Conservation (phyloP, 352 stramenopile genomes). For the Globisporangium apiculatum region DNA sequence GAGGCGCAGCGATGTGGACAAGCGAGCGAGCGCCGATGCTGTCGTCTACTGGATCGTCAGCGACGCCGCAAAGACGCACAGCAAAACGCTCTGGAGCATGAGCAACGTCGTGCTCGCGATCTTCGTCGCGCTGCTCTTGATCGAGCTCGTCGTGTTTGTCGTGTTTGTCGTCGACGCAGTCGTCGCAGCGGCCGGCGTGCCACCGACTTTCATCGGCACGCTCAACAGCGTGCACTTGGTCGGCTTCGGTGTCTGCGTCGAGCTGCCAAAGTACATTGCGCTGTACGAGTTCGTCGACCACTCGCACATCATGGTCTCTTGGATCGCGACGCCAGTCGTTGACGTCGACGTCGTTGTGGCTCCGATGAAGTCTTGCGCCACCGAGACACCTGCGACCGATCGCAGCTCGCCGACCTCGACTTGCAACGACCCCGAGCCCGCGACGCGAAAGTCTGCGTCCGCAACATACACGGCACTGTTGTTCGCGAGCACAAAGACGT, state of each 20-base stretch:
- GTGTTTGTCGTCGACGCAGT: background rate
- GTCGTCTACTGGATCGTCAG: no score
- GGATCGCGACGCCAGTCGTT: background rate
- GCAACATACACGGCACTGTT: conserved; percentile 6
- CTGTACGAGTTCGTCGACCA: conserved; percentile 2
- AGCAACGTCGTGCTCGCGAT: background rate
- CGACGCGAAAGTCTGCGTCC: background rate
- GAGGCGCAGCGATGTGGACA: no score
- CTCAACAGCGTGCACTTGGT: background rate
- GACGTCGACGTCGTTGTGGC: background rate
- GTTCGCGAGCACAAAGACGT: conserved; percentile 2
- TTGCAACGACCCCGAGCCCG: background rate
- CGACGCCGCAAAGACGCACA: background rate
- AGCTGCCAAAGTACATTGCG: background rate
- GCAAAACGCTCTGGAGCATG: background rate
- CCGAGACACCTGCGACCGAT: background rate
- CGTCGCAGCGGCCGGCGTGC: background rate
- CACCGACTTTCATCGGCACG: conserved; percentile 1
- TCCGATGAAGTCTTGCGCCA: background rate
- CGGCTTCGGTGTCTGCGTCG: background rate
- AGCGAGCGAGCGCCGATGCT: no score
- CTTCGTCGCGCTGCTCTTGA: background rate
- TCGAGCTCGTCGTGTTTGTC: background rate
- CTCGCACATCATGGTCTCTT: background rate
- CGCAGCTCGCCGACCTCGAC: conserved; percentile 4